Evolutionary conservation across 257 asterid species (phyloP).

Genomic region (Agastache rugosa): DNA sequence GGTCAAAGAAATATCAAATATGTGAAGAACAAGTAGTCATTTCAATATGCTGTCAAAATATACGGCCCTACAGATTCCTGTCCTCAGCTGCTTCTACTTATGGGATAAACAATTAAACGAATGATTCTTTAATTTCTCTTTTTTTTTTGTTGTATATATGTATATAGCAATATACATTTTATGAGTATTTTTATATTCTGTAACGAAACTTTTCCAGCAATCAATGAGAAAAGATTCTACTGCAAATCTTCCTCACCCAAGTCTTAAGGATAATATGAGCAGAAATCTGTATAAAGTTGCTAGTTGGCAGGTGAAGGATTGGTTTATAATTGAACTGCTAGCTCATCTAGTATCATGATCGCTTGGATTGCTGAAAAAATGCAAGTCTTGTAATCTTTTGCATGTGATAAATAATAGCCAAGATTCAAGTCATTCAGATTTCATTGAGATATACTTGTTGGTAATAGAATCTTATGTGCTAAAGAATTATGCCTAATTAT

Average conservation of each 20-base stretch:
- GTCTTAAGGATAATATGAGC: not conserved
- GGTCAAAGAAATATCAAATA: not conserved
- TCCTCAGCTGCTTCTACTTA: not conserved
- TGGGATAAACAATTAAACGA: not conserved
- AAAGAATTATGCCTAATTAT: not conserved
- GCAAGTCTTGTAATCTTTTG: not conserved
- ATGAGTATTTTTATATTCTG: not conserved
- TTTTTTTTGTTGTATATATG: not conserved
- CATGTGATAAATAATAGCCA: not conserved
- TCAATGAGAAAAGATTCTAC: not conserved
- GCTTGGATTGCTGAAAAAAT: not conserved
- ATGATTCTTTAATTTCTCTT: not conserved
- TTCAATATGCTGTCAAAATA: constrained; percentile 1
- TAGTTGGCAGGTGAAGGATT: not conserved
- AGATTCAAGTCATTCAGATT: constrained; percentile 21
- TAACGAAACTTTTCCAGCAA: not conserved
- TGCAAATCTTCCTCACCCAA: not conserved
- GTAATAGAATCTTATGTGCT: not conserved
- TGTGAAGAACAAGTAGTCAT: not conserved
- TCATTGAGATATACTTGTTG: not conserved
- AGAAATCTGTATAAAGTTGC: not conserved
- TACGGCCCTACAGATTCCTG: not conserved
- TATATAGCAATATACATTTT: too few relatives aligned
- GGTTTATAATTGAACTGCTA: constrained; percentile 14
- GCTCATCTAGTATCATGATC: not conserved